A percentile compares a stretch with the other conserved stretches of the same genome.
These are phyloP conservation scores for Clonostachys solani DNA, from an alignment of 2,329 filamentous ascomycete genomes.

Conservation along the genomic window DNA sequence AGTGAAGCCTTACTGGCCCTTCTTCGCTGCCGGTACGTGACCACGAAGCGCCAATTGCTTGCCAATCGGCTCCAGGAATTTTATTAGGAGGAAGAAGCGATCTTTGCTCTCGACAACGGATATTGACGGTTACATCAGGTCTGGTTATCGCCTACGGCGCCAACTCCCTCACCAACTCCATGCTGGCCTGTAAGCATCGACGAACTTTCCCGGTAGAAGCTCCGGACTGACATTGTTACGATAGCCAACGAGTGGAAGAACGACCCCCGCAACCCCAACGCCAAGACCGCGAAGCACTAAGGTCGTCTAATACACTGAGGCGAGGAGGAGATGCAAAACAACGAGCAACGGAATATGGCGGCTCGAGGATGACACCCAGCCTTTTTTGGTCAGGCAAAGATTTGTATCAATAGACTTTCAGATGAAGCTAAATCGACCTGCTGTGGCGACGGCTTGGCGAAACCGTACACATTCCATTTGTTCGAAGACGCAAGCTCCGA, in stretches of 20 bases:
- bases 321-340: no score
- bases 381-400: no score
- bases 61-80: neutral
- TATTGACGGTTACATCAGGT: slow-evolving; percentile 46
- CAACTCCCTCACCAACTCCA: slow-evolving; percentile 74
- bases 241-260: slow-evolving; percentile 94
- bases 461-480: neutral
- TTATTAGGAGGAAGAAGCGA: neutral
- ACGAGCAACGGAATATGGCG: no score
- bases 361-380: no score
- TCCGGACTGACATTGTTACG: slow-evolving; percentile 14
- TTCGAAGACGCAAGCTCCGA: neutral
- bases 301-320: neutral
- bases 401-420: neutral
- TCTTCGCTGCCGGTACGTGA: slow-evolving; percentile 87
- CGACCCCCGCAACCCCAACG: slow-evolving; percentile 82
- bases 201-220: neutral
- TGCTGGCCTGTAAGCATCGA: slow-evolving; percentile 65
- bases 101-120: neutral
- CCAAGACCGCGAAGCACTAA: slow-evolving; percentile 44
- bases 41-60: slow-evolving; percentile 6
- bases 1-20: slow-evolving; percentile 91
- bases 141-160: slow-evolving; percentile 85
- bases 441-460: neutral
- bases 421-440: neutral